Evolutionary conservation across 768 basidiomycete species (phyloP), one percentile per base, ranked within the genome.

Genomic region (Phallus indusiatus): DNA sequence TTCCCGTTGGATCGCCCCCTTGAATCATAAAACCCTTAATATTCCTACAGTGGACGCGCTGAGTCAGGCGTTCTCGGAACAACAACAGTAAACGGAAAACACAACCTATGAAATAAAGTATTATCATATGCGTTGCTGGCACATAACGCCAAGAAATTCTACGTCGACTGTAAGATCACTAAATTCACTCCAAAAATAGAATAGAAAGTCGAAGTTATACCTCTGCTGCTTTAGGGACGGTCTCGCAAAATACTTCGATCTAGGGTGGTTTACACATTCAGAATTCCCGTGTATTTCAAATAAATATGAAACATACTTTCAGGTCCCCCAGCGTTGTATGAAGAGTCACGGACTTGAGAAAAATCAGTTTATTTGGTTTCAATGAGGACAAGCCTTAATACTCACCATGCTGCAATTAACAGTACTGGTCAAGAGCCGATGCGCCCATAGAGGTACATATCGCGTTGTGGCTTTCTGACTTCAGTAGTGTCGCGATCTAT

Each of bases 171-270:
- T n/a, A 22, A 28, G 28, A 28, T 3, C 28, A 28, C 7, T 35
- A 34, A 57, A 18, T 1, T n/a, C 34, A 55, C 51, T 46, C 53
- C 33, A 9, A 21, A n/a, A 37, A 28, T 42, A 16, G 12, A 12
- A 46, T 53, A 36, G 21, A 54, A 21, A 56, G 48, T 28, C 35
- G 53, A 20, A 53, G 47, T 55, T 66, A 21, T 63, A 93, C 94
- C 78, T 99, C 95, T 64, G 94, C 92, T 11, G 94, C 79, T 71
- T 93, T 92, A 21, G 96, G 96, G 18, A 93, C 89, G 6, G 95
- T 86, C 73, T 99, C 96, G 70, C 96, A 98, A 74, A 98, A 98
- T 12, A 99, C 70, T 73, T 99, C 96, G 62, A 98, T 84, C 94
- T 97, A n/a, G 69, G 28, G 28, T 56, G n/a, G 48, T 24, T 14